Percentiles rank a stretch among this genome's conserved stretches.
Conservation (phyloP, 2,329 filamentous ascomycete species). For the Boeremia exigua region DNA sequence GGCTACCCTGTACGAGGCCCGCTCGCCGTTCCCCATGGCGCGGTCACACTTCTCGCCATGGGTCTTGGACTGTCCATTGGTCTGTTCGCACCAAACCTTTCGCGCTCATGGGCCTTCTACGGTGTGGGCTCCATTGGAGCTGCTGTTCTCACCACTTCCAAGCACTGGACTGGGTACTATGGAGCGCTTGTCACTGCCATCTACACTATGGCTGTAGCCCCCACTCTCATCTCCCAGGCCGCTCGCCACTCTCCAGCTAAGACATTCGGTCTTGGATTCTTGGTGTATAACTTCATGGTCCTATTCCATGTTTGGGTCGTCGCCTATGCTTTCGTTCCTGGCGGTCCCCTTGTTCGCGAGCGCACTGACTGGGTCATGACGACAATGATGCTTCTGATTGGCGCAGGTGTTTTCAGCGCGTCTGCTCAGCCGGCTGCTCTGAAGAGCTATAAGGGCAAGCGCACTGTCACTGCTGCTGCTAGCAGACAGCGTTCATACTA, state of each 20-base stretch:
- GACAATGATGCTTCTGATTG: constrained; percentile 82
- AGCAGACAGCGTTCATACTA: constrained; percentile 69
- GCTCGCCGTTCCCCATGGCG: constrained; percentile 86
- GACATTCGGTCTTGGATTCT: constrained; percentile 87
- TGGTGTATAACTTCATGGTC: constrained; percentile 91
- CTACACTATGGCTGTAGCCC: constrained; percentile 81
- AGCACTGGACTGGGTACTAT: constrained; percentile 88
- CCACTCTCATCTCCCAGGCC: constrained; percentile 76
- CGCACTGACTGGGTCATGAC: constrained; percentile 96
- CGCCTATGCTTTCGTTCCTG: constrained; percentile 96
- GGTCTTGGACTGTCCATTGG: constrained; percentile 78
- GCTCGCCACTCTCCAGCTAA: constrained; percentile 76
- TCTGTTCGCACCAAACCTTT: constrained; percentile 72
- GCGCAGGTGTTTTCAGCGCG: constrained; percentile 79
- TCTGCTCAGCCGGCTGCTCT: constrained; percentile 57
- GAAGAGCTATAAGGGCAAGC: constrained; percentile 52
- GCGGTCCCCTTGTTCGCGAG: constrained; percentile 88
- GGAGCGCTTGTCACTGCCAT: constrained; percentile 77
- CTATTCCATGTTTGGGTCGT: constrained; percentile 99
- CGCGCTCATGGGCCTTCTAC: constrained; percentile 80
- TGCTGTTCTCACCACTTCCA: constrained; percentile 74
- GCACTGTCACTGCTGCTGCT: constrained; percentile 54
- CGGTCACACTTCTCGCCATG: constrained; percentile 86
- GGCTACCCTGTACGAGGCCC: constrained; percentile 91
- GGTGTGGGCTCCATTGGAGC: constrained; percentile 81